phyloP scores from a whole-genome alignment of 352 stramenopile species.

The Globisporangium nunn region DNA sequence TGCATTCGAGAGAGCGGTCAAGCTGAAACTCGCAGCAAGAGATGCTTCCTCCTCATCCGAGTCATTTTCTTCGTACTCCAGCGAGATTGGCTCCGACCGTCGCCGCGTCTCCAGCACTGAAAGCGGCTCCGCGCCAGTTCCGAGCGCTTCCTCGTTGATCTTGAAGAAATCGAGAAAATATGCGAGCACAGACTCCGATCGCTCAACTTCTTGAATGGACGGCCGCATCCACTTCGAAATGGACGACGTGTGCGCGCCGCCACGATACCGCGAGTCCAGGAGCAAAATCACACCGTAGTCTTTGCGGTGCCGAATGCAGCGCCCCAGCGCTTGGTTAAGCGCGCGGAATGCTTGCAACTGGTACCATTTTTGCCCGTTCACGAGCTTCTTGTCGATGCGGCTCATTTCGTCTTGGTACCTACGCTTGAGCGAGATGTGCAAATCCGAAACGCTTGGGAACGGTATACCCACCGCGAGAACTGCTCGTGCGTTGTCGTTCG shows the following conservation, averaged over 20 bases:
- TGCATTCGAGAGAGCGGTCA: slow-evolving; percentile 2
- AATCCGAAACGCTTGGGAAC: slow-evolving; percentile 95
- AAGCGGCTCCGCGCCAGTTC: slow-evolving; percentile 4
- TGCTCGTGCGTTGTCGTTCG: slow-evolving; percentile 92
- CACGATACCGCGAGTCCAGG: slow-evolving; percentile 85
- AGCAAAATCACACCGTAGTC: slow-evolving; percentile 98
- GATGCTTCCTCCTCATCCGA: neutral
- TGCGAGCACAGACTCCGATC: slow-evolving; percentile 48
- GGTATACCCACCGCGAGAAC: slow-evolving; percentile 98
- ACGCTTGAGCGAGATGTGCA: slow-evolving; percentile 75
- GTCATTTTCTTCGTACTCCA: slow-evolving; percentile 30
- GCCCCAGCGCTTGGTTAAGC: slow-evolving; percentile 98
- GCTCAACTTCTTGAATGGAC: slow-evolving; percentile 64
- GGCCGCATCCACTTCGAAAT: slow-evolving; percentile 81
- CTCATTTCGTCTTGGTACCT: slow-evolving; percentile 80
- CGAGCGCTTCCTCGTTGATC: slow-evolving; percentile 42
- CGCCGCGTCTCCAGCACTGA: neutral
- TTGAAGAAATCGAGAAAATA: slow-evolving; percentile 62
- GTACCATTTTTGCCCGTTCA: slow-evolving; percentile 93
- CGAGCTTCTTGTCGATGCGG: slow-evolving; percentile 43
- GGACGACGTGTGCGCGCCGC: slow-evolving; percentile 46
- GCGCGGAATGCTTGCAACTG: slow-evolving; percentile 94
- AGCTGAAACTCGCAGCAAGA: no score
- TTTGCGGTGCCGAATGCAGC: slow-evolving; percentile 96
- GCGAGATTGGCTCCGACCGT: slow-evolving; percentile 15